Evolutionary conservation across 306 rosid genomes (phyloP).

Genomic region (Morella rubra): DNA sequence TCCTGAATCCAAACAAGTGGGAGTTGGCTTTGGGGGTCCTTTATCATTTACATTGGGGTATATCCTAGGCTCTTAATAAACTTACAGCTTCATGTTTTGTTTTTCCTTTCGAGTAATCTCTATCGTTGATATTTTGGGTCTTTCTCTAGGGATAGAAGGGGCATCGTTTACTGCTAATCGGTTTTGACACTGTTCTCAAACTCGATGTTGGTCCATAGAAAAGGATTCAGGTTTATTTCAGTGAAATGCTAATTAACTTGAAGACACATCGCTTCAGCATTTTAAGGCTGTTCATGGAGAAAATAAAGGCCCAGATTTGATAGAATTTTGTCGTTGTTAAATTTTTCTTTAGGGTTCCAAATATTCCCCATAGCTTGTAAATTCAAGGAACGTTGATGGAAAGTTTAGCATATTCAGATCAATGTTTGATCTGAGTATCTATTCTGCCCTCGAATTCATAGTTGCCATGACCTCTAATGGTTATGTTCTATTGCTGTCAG

Average conservation of each 20-base stretch:
- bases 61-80: background rate
- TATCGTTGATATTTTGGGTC: background rate
- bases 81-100: background rate
- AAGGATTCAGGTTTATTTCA: background rate
- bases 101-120: background rate
- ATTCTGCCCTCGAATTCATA: background rate
- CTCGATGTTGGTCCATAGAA: background rate
- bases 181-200: background rate
- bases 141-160: background rate
- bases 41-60: background rate
- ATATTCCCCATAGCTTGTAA: background rate
- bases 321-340: background rate
- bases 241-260: background rate
- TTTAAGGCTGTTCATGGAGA: constrained; percentile 2
- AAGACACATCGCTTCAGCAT: background rate
- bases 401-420: background rate
- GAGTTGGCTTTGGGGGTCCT: background rate
- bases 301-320: background rate
- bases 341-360: background rate
- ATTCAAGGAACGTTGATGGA: background rate
- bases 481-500: background rate
- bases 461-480: background rate
- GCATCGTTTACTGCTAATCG: too few species aligned
- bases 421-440: background rate
- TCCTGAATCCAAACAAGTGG: background rate